Evolutionary conservation across 2,329 filamentous ascomycete species (phyloP).

Genomic region (Botryotinia convoluta): DNA sequence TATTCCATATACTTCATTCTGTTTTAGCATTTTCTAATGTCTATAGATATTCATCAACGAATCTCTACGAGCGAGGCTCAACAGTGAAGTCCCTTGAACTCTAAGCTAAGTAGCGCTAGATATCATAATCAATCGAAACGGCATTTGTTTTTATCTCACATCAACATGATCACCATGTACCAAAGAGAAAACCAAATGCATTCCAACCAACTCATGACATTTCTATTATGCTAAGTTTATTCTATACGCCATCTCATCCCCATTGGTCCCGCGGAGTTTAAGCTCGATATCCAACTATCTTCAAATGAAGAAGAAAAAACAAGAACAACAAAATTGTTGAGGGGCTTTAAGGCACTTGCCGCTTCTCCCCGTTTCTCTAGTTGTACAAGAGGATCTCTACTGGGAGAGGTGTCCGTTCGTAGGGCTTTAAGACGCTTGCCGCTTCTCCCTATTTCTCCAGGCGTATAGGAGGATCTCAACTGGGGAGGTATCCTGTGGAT

Average conservation of each 20-base stretch:
- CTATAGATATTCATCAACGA: neutral
- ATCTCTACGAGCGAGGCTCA: too few species aligned
- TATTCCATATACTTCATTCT: neutral
- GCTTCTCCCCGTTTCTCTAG: neutral
- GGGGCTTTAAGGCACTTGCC: neutral
- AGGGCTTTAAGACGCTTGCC: neutral
- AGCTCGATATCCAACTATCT: neutral
- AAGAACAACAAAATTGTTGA: neutral
- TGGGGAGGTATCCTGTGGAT: neutral
- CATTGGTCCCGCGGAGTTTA: neutral
- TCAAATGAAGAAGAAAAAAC: neutral
- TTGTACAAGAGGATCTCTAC: neutral
- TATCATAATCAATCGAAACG: neutral
- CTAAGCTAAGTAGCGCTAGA: neutral
- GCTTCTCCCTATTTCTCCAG: conserved; percentile 5
- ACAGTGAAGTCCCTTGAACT: neutral
- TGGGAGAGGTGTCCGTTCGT: neutral
- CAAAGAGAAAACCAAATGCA: neutral
- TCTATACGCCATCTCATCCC: too few species aligned
- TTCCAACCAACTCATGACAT: neutral
- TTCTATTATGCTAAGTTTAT: neutral
- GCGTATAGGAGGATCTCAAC: neutral
- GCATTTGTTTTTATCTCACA: neutral
- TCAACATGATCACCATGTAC: neutral
- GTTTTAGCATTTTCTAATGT: neutral